Conservation (phyloP, 306 rosid species). For the Hippophae gyantsensis region DNA sequence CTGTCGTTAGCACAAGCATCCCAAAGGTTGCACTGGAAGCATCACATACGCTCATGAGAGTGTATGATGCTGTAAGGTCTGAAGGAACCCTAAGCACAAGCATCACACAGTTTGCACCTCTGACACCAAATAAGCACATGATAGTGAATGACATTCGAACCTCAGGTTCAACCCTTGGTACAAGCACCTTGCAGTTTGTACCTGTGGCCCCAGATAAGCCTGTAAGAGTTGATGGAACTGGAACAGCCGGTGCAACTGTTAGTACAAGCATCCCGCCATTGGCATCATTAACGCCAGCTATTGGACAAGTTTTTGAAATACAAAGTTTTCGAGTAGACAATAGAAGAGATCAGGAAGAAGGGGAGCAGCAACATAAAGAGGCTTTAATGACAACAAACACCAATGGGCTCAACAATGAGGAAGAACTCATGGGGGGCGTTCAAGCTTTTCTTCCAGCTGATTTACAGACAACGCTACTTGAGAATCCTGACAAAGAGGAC, state of each 20-base stretch:
- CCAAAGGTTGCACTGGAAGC: too few species aligned
- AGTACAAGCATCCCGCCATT: too few species aligned
- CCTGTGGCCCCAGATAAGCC: constrained; percentile 42
- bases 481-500: constrained; percentile 29
- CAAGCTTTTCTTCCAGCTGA: constrained; percentile 25
- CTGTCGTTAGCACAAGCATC: too few species aligned
- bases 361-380: constrained; percentile 17
- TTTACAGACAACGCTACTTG: constrained; percentile 26
- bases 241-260: too few species aligned
- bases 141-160: constrained; percentile 5
- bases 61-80: too few species aligned
- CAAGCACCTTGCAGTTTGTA: constrained; percentile 24
- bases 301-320: constrained; percentile 15
- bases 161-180: constrained; percentile 16
- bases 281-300: too few species aligned
- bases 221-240: too few species aligned
- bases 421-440: constrained; percentile 22
- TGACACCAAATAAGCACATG: too few species aligned
- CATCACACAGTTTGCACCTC: too few species aligned
- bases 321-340: constrained; percentile 15
- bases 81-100: too few species aligned
- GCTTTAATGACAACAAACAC: constrained; percentile 17
- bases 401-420: constrained; percentile 17
- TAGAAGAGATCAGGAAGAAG: constrained; percentile 20
- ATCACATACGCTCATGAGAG: too few species aligned